Conservation (phyloP, 1,284 basidiomycete genomes). For the Sporisorium graminicola region DNA sequence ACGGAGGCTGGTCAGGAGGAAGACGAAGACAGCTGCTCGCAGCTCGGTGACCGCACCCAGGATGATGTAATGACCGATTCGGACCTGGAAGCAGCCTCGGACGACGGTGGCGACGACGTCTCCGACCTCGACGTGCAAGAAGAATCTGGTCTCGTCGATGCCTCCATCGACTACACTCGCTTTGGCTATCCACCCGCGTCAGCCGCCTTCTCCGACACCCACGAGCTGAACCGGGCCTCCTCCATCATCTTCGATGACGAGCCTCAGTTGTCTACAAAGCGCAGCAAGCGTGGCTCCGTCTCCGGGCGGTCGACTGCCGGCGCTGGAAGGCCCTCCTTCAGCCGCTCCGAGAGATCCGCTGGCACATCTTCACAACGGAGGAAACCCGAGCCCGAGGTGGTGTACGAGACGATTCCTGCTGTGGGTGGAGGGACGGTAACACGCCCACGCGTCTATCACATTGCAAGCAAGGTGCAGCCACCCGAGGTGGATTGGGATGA, state of each 20-base stretch:
- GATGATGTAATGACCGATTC: constrained; percentile 34
- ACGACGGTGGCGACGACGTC: constrained; percentile 37
- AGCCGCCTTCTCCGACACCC: constrained; percentile 54
- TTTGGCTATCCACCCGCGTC: constrained; percentile 60
- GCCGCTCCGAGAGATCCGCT: constrained; percentile 22
- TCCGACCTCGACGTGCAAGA: constrained; percentile 44
- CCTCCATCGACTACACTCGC: constrained; percentile 52
- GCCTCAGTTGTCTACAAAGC: constrained; percentile 20
- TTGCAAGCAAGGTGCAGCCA: constrained; percentile 76
- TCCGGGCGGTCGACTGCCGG: constrained; percentile 14
- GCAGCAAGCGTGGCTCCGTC: constrained; percentile 27
- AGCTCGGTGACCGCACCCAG: constrained; percentile 14
- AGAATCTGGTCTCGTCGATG: constrained; percentile 22
- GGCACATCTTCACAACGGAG: constrained; percentile 11
- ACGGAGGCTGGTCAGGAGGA: constrained; percentile 32
- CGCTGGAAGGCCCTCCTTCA: constrained; percentile 25
- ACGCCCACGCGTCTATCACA: constrained; percentile 80
- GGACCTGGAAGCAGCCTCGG: constrained; percentile 23
- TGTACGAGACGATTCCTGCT: constrained; percentile 79
- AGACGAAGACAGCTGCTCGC: constrained; percentile 12
- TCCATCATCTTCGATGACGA: constrained; percentile 55
- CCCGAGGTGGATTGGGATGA: constrained; percentile 57
- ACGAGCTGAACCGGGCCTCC: constrained; percentile 46
- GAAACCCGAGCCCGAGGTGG: constrained; percentile 31
- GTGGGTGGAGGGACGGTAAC: constrained; percentile 82